Evolutionary conservation across 345 rosid species (phyloP), one percentile per base, ranked within the genome.

Genomic region (Clausena lansium): DNA sequence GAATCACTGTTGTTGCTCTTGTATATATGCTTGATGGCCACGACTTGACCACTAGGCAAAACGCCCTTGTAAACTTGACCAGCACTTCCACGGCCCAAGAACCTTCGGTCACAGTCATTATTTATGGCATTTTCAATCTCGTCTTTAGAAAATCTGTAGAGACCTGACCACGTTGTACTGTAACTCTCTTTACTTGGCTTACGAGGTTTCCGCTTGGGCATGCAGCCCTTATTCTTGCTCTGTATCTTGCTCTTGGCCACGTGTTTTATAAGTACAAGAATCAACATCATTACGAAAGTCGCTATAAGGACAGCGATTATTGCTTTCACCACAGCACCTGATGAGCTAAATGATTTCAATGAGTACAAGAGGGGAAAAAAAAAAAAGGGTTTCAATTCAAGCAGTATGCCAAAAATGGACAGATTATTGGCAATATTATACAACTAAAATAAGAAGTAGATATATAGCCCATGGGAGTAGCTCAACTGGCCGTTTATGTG

Each of bases 61-160:
- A 87, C 58, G 30, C 92, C 93, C 82, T 86, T 87, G 64, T 86
- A 91, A 35, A 88, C 93, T 41, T 76, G 79, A 15, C 92, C 89
- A 0, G 92, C 93, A 60, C 95, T 91, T 11, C 93, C 95, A 71
- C 82, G 66, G 6, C 93, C 91, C 0, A 91, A 73, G 83, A 81
- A 67, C 75, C 64, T 81, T 67, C 54, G 79, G 25, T 78, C 87
- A 1, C 50, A 64, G 52, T 76, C n/a, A 35, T 67, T 73, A 59
- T 81, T 82, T 27, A 91, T 86, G 20, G 95, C 91, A 35, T 79
- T 88, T 67, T 89, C 88, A 27, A 91, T 88, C 86, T 89, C 93
- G 1, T 85, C 83, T 85, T 81, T 88, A 63, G 90, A 83, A 79
- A 88, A 89, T 54, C 81, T 67, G 71, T 89, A 91, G 45, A 89